Base-by-base conservation (phyloP, 208 protist genomes). In the Trichomonas tenax region DNA sequence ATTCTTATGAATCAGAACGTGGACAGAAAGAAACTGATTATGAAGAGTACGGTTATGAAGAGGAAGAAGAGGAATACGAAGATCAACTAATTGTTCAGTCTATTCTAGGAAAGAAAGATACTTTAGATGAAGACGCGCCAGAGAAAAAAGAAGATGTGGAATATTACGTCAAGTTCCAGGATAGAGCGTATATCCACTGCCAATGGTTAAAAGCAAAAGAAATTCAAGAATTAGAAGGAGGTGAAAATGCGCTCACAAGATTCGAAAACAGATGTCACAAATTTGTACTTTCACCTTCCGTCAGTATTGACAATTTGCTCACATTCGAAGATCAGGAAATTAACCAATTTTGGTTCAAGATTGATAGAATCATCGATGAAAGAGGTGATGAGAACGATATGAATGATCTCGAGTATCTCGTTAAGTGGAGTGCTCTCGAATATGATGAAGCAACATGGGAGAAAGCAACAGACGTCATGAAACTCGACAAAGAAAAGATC, bases 401-500 rank as follows among this genome's bases (percentile, higher is more conserved):
- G 23, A 72, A 95, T 95, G 26, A 63, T 31, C 9, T 51, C 11
- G 31, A 48, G 23, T 98, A 98, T 81, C 63, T 98, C 4, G 97
- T 98, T 31, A 98, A 98, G 82, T 98, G 97, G 97, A 96, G 96
- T 44, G 96, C 88, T 0, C 36, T 97, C 34, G 96, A 96, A 51
- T 98, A 98, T 93, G 63, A 51, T n/a, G 96, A 98, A 84, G 89
- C 58, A 14, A 98, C 97, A 40, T 98, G 97, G 97, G 97, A 98
- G 23, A 44, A 34, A 6, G 86, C 26, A 14, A 51, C 10, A 46
- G 40, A 63, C 9, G 38, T 95, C 23, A 89, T 41, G 34, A 40
- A 89, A 40, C 36, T 49, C 48, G 86, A 93, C 46, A 89, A 89
- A 89, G 44, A 45, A 1, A 93, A 93, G 46, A 93, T 93, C 38